phyloP scores from a whole-genome alignment of 169 alveolate genomes.

The Cyclospora cayetanensis region DNA sequence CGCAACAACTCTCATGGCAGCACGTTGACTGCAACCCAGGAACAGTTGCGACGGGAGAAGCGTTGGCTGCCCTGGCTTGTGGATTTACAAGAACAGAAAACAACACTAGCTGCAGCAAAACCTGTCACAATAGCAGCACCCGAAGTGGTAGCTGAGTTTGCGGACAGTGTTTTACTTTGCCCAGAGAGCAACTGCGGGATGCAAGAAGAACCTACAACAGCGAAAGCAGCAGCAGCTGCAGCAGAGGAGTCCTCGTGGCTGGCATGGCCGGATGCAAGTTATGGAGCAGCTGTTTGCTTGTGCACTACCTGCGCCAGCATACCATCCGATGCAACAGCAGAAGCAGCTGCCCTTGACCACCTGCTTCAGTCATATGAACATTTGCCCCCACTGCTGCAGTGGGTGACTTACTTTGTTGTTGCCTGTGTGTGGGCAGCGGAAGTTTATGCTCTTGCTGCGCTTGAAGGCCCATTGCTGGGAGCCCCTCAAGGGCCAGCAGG shows the following conservation, averaged over 20 bases:
- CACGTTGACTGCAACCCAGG: background rate
- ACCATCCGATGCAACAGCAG: background rate
- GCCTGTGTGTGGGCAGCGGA: background rate
- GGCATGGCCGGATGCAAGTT: background rate
- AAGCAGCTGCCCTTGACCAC: background rate
- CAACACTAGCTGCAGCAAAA: background rate
- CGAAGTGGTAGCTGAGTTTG: background rate
- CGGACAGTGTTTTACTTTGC: background rate
- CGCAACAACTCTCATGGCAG: background rate
- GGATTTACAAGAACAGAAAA: background rate
- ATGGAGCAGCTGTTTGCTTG: background rate
- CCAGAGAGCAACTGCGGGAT: background rate
- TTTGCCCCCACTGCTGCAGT: background rate
- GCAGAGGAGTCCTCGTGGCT: background rate
- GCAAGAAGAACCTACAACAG: background rate
- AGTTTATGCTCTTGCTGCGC: background rate
- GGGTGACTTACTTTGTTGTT: background rate
- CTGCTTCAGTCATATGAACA: constrained; percentile 10
- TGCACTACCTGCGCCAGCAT: background rate
- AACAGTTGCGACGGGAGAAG: constrained; percentile 11
- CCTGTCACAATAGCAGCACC: background rate
- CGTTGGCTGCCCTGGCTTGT: constrained; percentile 41
- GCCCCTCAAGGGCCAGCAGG: too few relatives aligned
- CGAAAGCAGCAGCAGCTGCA: background rate
- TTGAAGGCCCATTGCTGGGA: background rate